Evolutionary conservation across 257 asterid species (phyloP).

Genomic region (Przewalskia tangutica): DNA sequence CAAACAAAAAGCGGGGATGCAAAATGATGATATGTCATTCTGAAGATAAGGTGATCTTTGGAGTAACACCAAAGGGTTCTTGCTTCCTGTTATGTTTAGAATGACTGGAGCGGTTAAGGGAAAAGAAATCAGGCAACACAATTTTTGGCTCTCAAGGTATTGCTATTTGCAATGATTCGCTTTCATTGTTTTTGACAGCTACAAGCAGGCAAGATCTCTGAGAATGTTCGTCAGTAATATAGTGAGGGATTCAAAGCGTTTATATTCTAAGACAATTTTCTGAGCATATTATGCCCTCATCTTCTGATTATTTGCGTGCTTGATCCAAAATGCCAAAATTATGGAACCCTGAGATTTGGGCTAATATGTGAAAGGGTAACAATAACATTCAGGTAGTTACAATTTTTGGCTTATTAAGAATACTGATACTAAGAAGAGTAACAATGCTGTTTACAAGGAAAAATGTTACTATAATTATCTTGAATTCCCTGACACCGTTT

Average conservation of each 20-base stretch:
- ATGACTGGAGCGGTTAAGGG: background rate
- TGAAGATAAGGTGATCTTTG: conserved; percentile 3
- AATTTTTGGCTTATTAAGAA: background rate
- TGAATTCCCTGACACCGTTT: background rate
- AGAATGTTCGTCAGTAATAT: background rate
- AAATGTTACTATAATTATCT: background rate
- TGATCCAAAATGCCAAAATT: background rate
- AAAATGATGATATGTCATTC: background rate
- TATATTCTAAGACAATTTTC: background rate
- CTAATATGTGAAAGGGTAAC: background rate
- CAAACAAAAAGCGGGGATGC: background rate
- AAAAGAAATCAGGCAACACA: background rate
- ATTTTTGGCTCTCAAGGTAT: background rate
- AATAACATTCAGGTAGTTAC: background rate
- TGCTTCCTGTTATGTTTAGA: background rate
- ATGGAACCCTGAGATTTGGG: background rate
- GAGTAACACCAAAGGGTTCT: background rate
- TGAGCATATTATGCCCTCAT: background rate
- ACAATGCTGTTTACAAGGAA: background rate
- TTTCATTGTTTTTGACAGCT: background rate
- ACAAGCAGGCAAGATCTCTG: background rate
- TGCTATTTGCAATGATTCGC: background rate
- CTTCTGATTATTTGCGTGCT: background rate
- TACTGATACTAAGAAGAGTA: background rate
- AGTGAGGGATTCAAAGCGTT: background rate